These are phyloP conservation scores for Sporisorium graminicola DNA, from an alignment of 1,284 basidiomycete species.

Conservation along the genomic window DNA sequence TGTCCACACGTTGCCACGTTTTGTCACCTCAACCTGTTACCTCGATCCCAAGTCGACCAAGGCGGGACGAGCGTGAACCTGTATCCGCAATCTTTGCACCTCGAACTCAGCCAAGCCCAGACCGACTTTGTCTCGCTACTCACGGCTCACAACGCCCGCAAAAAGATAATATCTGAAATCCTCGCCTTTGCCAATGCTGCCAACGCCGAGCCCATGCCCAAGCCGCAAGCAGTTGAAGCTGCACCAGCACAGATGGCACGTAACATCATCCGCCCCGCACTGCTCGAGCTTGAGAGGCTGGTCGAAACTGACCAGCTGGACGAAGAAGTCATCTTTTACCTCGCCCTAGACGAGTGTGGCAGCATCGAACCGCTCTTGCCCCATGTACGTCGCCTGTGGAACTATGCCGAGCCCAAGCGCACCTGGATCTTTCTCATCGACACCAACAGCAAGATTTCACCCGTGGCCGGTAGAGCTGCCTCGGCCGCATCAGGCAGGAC, in stretches of 20 bases:
- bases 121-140: background rate
- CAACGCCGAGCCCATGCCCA: background rate
- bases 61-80: background rate
- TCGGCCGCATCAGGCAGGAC: background rate
- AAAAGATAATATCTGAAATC: background rate
- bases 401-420: background rate
- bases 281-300: background rate
- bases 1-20: background rate
- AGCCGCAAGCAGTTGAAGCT: background rate
- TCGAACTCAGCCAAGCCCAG: background rate
- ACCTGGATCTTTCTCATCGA: slow-evolving; percentile 1
- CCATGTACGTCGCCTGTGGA: background rate
- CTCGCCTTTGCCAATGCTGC: background rate
- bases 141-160: background rate
- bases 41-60: background rate
- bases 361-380: background rate
- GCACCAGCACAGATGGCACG: background rate
- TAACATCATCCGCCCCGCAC: background rate
- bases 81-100: background rate
- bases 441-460: background rate
- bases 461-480: background rate
- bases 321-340: background rate
- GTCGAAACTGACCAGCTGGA: background rate
- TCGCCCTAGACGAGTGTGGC: background rate
- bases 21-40: background rate